Evolutionary conservation across 139 green algal genomes (phyloP).

Genomic region (Eudorina sp.): DNA sequence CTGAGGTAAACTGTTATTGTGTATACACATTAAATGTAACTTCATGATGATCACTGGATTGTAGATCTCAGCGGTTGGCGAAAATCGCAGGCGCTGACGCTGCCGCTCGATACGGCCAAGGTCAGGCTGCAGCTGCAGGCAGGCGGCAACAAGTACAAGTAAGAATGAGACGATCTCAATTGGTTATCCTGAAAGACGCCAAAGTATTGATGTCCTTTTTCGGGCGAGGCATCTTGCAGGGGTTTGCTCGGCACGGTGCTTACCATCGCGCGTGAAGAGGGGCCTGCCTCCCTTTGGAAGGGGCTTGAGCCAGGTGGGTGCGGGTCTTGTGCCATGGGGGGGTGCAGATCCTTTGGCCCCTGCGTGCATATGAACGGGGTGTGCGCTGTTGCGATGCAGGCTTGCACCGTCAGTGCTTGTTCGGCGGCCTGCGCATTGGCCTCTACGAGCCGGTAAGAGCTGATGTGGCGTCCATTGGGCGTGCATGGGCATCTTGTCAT

Average conservation of each 20-base stretch:
- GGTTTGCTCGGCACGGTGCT: slow-evolving; percentile 93
- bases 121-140: slow-evolving; percentile 95
- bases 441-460: slow-evolving; percentile 97
- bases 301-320: slow-evolving; percentile 87
- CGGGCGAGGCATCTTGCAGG: slow-evolving; percentile 50
- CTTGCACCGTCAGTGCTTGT: slow-evolving; percentile 95
- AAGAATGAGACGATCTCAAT: not conserved
- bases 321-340: not conserved
- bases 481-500: too few relatives aligned
- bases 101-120: slow-evolving; percentile 97
- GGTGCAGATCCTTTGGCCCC: not conserved
- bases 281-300: slow-evolving; percentile 92
- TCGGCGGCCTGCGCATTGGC: slow-evolving; percentile 96
- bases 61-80: not conserved
- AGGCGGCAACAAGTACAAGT: slow-evolving; percentile 71
- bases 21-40: not conserved
- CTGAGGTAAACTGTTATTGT: slow-evolving; percentile 74
- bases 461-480: too few relatives aligned
- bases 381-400: slow-evolving; percentile 61
- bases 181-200: not conserved
- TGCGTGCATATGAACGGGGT: not conserved
- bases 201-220: not conserved
- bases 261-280: slow-evolving; percentile 95
- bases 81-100: slow-evolving; percentile 72
- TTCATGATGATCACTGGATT: not conserved